Evolutionary conservation across 345 rosid genomes (phyloP), one percentile per base, ranked within the genome.

Genomic region (Salix viminalis): DNA sequence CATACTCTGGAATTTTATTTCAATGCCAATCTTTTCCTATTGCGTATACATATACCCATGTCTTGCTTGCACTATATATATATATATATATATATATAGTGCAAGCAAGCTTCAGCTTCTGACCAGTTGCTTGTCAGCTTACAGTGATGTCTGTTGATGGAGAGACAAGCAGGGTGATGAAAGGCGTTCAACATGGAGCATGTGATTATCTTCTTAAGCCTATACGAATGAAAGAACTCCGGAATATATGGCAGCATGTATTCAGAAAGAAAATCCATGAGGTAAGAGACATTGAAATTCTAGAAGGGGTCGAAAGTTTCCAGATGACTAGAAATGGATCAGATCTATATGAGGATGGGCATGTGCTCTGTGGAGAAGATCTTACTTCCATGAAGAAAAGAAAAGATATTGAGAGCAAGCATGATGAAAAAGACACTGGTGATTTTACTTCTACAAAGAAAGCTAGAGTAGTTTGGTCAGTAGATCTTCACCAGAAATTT

Each of bases 91-190:
- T 80, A n/a, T 56, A 37, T 6, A 32, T 32, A 32, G 34, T 32
- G 34, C 34, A 32, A 32, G 34, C 34, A 32, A 39, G 67, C 5
- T 15, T 15, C 6, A 71, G 80, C 80, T 73, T 77, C 81, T 89
- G 71, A 78, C 32, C 60, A 44, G 42, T 66, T 44, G n/a, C 77
- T 76, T 83, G 66, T 66, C 36, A 65, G 30, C 71, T 75, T 58
- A 23, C 88, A 91, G 99, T 95, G 97, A 95, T 95, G 99, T 91
- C 96, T 10, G 98, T 95, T 23, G 99, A 95, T 30, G 99, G 99
- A 15, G 98, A 96, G 58, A 96, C 97, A 0, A 96, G 92, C 71
- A 75, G 96, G 39, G 98, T 95, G 2, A 93, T 93, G 98, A 95
- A 95, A 80, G 99, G 99, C 0, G 94, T 95, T 3, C 98, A 91